These are phyloP conservation scores for Cavenderia fasciculata DNA, from an alignment of 78 protist species.

Conservation along the genomic window DNA sequence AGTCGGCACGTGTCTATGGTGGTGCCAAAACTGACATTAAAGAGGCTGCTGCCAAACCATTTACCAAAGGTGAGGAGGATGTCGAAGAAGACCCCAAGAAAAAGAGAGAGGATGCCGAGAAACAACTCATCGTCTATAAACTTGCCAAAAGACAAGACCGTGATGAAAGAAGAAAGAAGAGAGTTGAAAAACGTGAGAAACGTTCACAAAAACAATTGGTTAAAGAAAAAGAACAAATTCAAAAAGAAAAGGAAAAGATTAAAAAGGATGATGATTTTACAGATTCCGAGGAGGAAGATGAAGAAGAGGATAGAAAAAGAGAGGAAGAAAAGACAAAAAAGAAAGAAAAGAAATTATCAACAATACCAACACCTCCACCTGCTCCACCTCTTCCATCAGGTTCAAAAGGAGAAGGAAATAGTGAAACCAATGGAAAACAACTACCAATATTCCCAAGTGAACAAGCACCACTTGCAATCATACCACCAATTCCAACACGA, in stretches of 20 bases:
- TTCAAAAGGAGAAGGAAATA: no score
- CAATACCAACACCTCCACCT: no score
- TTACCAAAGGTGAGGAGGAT: neutral
- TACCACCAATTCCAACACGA: conserved; percentile 1
- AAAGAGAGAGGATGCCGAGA: conserved; percentile 12
- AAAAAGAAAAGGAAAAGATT: neutral
- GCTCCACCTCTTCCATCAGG: no score
- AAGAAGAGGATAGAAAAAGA: neutral
- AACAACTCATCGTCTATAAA: neutral
- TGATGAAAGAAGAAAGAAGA: conserved; percentile 18
- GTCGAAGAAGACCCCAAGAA: conserved; percentile 64
- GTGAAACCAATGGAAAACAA: neutral
- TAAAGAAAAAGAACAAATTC: neutral
- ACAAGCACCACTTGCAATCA: neutral
- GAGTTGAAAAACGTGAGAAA: neutral
- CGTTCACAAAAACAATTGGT: conserved; percentile 11
- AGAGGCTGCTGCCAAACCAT: neutral
- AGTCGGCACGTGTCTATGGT: conserved; percentile 28
- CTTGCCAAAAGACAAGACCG: neutral
- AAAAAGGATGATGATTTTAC: conserved; percentile 41
- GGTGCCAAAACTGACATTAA: neutral
- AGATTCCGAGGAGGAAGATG: conserved; percentile 34
- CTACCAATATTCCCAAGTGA: neutral
- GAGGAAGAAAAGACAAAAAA: no score
- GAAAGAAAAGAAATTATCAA: no score